phyloP scores from a whole-genome alignment of 139 green algal genomes.

The Nannochloris sp. region DNA sequence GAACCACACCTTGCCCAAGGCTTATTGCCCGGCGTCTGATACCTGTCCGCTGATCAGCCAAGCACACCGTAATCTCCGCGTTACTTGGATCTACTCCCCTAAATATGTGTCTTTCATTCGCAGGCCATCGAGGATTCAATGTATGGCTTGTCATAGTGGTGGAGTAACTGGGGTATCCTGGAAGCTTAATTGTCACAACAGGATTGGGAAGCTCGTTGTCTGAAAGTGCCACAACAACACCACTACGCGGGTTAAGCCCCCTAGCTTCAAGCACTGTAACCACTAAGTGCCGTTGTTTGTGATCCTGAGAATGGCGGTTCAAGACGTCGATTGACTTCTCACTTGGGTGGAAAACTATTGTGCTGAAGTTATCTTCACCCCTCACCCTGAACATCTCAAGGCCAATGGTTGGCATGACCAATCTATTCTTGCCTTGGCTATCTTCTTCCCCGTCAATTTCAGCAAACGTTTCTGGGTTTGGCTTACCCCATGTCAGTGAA shows the following conservation, averaged over 20 bases:
- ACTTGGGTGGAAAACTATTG: constrained; percentile 11
- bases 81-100: constrained; percentile 20
- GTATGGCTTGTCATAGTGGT: constrained; percentile 19
- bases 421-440: background rate
- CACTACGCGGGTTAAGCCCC: constrained; percentile 33
- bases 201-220: constrained; percentile 44
- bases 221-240: constrained; percentile 42
- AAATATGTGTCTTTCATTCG: constrained; percentile 18
- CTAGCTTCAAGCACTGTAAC: constrained; percentile 39
- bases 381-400: constrained; percentile 18
- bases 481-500: constrained; percentile 10
- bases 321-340: constrained; percentile 27
- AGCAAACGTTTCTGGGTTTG: background rate
- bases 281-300: constrained; percentile 29
- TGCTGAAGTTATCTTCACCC: too few species aligned
- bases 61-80: constrained; percentile 18
- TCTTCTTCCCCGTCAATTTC: background rate
- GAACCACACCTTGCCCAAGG: constrained; percentile 27
- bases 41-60: constrained; percentile 23
- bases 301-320: constrained; percentile 26
- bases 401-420: constrained; percentile 4
- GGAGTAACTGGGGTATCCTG: constrained; percentile 5
- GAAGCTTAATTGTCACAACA: constrained; percentile 23
- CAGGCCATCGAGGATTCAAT: constrained; percentile 27
- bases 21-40: background rate